Evolutionary conservation across 1,139 yeast species (phyloP).

Genomic region (Geotrichum klebahnii): DNA sequence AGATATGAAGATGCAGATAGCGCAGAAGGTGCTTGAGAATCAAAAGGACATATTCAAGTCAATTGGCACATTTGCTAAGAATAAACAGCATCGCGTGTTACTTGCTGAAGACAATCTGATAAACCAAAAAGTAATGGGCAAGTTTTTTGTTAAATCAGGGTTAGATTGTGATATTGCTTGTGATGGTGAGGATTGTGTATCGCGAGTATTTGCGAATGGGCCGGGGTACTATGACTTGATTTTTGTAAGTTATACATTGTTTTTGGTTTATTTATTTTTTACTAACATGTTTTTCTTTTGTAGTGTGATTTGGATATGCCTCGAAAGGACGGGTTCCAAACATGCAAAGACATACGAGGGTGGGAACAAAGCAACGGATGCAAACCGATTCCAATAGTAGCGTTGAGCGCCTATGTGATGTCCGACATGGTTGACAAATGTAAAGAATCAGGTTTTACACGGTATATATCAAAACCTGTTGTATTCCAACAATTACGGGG

Average conservation of each 20-base stretch:
- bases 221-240: constrained; percentile 55
- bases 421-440: constrained; percentile 74
- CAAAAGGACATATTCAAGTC: constrained; percentile 29
- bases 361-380: constrained; percentile 67
- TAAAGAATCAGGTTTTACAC: constrained; percentile 71
- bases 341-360: constrained; percentile 68
- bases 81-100: constrained; percentile 49
- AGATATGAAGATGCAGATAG: constrained; percentile 32
- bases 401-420: constrained; percentile 81
- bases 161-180: constrained; percentile 69
- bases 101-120: constrained; percentile 87
- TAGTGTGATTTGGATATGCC: constrained; percentile 82
- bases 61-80: constrained; percentile 21
- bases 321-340: constrained; percentile 78
- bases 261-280: background rate
- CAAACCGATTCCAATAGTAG: constrained; percentile 59
- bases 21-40: constrained; percentile 29
- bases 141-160: constrained; percentile 72
- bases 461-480: constrained; percentile 67
- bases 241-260: constrained; percentile 31
- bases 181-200: constrained; percentile 66
- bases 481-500: constrained; percentile 34
- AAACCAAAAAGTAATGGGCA: constrained; percentile 78
- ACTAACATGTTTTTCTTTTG: constrained; percentile 1
- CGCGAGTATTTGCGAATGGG: constrained; percentile 41